These are phyloP conservation scores for Quercus bicolor DNA, from an alignment of 306 rosid species.

Conservation along the genomic window DNA sequence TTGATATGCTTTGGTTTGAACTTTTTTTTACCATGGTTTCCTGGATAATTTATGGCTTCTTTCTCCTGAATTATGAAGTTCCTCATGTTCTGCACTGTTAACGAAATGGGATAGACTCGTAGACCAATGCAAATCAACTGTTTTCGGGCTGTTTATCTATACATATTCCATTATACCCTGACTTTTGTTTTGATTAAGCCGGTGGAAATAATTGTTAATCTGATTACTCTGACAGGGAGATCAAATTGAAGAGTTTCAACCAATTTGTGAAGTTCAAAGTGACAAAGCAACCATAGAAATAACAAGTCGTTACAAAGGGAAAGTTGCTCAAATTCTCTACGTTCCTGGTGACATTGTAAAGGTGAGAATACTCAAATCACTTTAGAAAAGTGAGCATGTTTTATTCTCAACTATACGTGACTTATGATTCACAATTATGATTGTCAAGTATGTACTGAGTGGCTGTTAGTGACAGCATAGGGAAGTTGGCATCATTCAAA, in stretches of 20 bases:
- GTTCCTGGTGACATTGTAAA: constrained; percentile 87
- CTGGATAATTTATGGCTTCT: background rate
- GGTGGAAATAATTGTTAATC: background rate
- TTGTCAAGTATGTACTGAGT: background rate
- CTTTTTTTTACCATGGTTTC: background rate
- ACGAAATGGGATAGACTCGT: background rate
- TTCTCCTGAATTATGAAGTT: background rate
- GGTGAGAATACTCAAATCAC: constrained; percentile 38
- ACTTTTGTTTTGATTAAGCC: background rate
- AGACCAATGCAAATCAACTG: background rate
- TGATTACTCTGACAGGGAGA: constrained; percentile 65
- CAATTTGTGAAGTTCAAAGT: constrained; percentile 94
- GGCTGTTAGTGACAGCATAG: background rate
- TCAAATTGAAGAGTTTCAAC: constrained; percentile 80
- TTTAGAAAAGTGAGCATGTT: background rate
- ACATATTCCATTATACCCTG: background rate
- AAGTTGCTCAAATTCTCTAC: constrained; percentile 48
- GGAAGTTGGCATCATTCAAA: background rate
- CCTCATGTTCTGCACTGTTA: background rate
- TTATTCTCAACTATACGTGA: background rate
- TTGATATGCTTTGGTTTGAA: background rate
- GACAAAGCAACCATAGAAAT: constrained; percentile 99
- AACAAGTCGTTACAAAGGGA: constrained; percentile 92
- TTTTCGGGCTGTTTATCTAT: constrained; percentile 5
- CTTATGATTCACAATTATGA: background rate